Percentiles rank a stretch among this genome's conserved stretches.
These are phyloP conservation scores for Chalara sp. DNA, from an alignment of 2,329 filamentous ascomycete genomes.

Conservation along the genomic window DNA sequence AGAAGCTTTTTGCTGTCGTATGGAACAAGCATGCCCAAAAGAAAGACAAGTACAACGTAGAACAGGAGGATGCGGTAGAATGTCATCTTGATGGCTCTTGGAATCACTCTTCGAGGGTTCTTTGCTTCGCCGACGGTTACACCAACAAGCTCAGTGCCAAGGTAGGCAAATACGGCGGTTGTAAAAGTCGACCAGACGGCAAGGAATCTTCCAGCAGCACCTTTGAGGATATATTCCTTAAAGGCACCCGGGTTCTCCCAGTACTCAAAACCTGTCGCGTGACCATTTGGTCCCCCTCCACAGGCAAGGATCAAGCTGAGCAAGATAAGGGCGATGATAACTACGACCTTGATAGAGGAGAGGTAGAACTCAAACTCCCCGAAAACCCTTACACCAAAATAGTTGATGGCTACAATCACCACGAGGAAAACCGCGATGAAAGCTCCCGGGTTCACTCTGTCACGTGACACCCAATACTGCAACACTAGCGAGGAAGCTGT, in stretches of 20 bases:
- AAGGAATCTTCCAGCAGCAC: conserved; percentile 46
- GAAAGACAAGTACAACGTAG: conserved; percentile 52
- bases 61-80: conserved; percentile 56
- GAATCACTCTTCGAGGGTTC: conserved; percentile 57
- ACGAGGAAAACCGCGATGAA: conserved; percentile 69
- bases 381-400: conserved; percentile 38
- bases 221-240: conserved; percentile 29
- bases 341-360: conserved; percentile 51
- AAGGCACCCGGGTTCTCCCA: conserved; percentile 40
- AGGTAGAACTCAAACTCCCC: conserved; percentile 50
- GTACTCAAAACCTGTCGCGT: conserved; percentile 43
- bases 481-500: conserved; percentile 76
- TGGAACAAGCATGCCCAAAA: conserved; percentile 55
- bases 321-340: conserved; percentile 60
- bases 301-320: conserved; percentile 56
- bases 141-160: conserved; percentile 54
- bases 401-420: conserved; percentile 58
- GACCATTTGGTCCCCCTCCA: conserved; percentile 54
- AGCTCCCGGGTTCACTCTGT: conserved; percentile 67
- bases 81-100: conserved; percentile 55
- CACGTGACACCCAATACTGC: conserved; percentile 61
- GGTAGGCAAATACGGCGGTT: conserved; percentile 52
- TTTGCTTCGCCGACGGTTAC: conserved; percentile 59
- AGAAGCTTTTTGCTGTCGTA: conserved; percentile 54
- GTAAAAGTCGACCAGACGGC: conserved; percentile 48